A percentile compares a stretch with the other conserved stretches of the same genome.
Evolutionary conservation across 306 rosid genomes (phyloP).

Genomic region (Citrullus mucosospermus): DNA sequence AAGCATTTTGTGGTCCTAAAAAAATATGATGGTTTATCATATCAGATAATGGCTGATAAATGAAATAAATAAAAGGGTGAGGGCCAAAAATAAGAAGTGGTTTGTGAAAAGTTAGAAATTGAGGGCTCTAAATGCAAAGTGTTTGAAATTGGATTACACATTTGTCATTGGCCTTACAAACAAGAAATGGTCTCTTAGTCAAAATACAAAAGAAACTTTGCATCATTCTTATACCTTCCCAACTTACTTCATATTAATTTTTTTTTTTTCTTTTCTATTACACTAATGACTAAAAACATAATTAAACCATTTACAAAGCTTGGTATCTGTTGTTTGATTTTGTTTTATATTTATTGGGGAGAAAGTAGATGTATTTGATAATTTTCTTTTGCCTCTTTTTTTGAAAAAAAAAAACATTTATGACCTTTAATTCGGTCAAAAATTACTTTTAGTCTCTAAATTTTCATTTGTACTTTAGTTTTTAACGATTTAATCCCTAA

Average conservation of each 20-base stretch:
- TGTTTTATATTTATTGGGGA: neutral
- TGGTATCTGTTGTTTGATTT: neutral
- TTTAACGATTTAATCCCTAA: no score
- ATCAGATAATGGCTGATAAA: neutral
- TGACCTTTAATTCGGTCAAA: no score
- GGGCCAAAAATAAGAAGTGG: neutral
- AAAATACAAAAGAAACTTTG: neutral
- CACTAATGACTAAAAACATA: neutral
- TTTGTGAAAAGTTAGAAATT: neutral
- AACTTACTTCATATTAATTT: no score
- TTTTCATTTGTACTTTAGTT: no score
- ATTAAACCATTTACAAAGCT: neutral
- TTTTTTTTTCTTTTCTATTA: neutral
- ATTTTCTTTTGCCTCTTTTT: neutral
- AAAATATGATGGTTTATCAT: neutral
- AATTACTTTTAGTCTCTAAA: no score
- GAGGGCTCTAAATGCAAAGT: neutral
- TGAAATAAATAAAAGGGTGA: neutral
- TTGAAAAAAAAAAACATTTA: no score
- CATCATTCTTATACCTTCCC: neutral
- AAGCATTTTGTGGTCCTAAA: neutral
- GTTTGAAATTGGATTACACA: neutral
- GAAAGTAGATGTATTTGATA: neutral
- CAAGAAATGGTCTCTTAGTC: slow-evolving; percentile 9
- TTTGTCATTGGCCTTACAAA: neutral